These are phyloP conservation scores for Sporopachydermia lactativora DNA, from an alignment of 805 yeast species.

Conservation along the genomic window DNA sequence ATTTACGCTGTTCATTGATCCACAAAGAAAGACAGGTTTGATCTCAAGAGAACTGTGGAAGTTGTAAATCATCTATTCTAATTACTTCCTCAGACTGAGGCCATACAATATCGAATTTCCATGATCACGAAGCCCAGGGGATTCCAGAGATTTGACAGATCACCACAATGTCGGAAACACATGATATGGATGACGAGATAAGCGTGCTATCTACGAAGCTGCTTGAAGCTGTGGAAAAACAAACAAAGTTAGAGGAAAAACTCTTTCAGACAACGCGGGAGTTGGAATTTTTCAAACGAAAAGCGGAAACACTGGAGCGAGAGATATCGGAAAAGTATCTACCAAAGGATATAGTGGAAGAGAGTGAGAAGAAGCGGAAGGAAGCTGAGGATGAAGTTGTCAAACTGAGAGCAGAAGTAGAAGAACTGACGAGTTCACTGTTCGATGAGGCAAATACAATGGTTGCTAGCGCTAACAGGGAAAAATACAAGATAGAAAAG, in stretches of 20 bases:
- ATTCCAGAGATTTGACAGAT: too few species aligned
- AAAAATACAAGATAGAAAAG: conserved; percentile 41
- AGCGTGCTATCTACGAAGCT: conserved; percentile 14
- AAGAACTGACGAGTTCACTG: conserved; percentile 61
- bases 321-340: conserved; percentile 14
- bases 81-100: too few species aligned
- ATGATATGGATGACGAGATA: conserved; percentile 7
- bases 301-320: conserved; percentile 18
- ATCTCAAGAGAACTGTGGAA: too few species aligned
- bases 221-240: conserved; percentile 14
- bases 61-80: too few species aligned
- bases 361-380: conserved; percentile 18
- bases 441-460: conserved; percentile 77
- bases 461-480: conserved; percentile 66
- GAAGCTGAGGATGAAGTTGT: conserved; percentile 46
- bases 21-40: too few species aligned
- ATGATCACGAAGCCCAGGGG: too few species aligned
- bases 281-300: conserved; percentile 3
- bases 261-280: neutral
- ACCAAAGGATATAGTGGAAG: neutral
- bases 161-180: too few species aligned
- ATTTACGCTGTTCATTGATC: too few species aligned
- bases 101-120: too few species aligned
- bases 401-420: conserved; percentile 57
- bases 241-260: conserved; percentile 14